phyloP scores from a whole-genome alignment of 148 eudicot genomes.

The Rhododendron kiyosumense region DNA sequence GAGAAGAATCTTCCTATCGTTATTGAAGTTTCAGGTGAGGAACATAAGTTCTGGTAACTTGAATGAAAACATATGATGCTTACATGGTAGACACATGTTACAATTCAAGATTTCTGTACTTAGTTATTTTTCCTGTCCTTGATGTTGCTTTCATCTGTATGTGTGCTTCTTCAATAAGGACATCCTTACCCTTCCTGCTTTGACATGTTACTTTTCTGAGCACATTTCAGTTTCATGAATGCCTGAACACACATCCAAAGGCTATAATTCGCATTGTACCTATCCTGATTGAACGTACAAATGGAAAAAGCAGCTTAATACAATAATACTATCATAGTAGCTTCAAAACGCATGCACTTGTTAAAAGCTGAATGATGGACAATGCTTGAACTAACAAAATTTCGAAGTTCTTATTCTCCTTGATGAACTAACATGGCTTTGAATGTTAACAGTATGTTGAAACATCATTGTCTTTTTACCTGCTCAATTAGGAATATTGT shows the following conservation, averaged over 20 bases:
- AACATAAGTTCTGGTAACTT: background rate
- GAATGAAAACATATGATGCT: background rate
- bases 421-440: background rate
- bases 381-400: background rate
- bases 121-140: background rate
- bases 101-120: background rate
- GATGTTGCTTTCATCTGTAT: background rate
- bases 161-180: background rate
- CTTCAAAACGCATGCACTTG: background rate
- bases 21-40: slow-evolving; percentile 46
- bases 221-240: background rate
- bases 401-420: background rate
- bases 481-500: background rate
- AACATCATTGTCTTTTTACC: background rate
- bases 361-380: background rate
- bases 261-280: background rate
- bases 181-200: background rate
- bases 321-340: background rate
- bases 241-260: background rate
- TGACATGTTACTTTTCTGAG: background rate
- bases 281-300: background rate
- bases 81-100: background rate
- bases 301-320: background rate
- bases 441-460: background rate
- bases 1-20: slow-evolving; percentile 42